Evolutionary conservation across 2,329 filamentous ascomycete species (phyloP).

Genomic region (Colletotrichum abscissum): DNA sequence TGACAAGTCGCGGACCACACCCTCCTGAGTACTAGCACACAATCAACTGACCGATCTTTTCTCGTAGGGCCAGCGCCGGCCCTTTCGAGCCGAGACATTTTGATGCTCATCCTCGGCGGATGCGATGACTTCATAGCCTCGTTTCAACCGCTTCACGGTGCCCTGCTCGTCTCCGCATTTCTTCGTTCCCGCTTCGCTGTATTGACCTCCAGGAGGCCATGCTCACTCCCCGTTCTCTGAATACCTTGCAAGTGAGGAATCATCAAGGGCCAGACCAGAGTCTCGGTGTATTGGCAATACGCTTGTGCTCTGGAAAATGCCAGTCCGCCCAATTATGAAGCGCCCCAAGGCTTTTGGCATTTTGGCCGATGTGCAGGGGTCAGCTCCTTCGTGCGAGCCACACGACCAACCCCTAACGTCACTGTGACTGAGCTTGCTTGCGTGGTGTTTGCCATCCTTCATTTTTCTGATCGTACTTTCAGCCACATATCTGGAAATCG

Average conservation of each 20-base stretch:
- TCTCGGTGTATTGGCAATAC: constrained; percentile 16
- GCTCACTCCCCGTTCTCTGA: not conserved
- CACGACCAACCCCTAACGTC: constrained; percentile 25
- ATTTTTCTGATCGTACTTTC: not conserved
- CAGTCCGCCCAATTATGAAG: constrained; percentile 23
- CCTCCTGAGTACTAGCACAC: not conserved
- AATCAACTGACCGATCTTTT: not conserved
- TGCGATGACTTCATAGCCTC: constrained; percentile 33
- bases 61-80: not conserved
- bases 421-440: constrained; percentile 14
- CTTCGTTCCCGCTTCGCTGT: not conserved
- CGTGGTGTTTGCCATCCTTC: not conserved
- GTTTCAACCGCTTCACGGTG: constrained; percentile 26
- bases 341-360: not conserved
- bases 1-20: constrained; percentile 19
- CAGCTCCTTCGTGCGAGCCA: constrained; percentile 31
- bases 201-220: not conserved
- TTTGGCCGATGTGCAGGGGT: constrained; percentile 17
- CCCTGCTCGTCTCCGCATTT: constrained; percentile 17
- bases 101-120: constrained; percentile 14
- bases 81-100: constrained; percentile 12
- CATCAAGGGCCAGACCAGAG: constrained; percentile 6
- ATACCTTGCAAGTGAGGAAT: not conserved
- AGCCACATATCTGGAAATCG: constrained; percentile 9
- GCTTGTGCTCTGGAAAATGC: not conserved